phyloP scores from a whole-genome alignment of 352 stramenopile genomes.

The Phytophthora quininea region DNA sequence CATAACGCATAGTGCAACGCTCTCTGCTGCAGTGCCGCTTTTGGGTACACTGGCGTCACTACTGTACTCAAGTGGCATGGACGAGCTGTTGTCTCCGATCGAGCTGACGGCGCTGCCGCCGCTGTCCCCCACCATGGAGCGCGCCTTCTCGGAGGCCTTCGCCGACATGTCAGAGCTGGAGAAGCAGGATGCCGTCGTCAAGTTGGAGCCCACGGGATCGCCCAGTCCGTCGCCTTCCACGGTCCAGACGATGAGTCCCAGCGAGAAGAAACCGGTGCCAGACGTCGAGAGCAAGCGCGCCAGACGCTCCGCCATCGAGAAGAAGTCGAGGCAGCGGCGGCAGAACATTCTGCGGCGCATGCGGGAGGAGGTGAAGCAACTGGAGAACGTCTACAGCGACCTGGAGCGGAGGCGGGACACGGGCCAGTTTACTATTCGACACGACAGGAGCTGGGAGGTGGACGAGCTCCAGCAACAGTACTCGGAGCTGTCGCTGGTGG shows the following conservation, averaged over 20 bases:
- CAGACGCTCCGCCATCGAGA: slow-evolving; percentile 67
- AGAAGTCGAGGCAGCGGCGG: slow-evolving; percentile 52
- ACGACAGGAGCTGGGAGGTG: slow-evolving; percentile 9
- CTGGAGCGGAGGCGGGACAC: slow-evolving; percentile 27
- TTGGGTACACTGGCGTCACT: too few relatives aligned
- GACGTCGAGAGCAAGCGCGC: slow-evolving; percentile 36
- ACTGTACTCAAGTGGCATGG: not conserved
- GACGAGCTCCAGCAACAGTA: slow-evolving; percentile 34
- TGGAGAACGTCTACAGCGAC: slow-evolving; percentile 50
- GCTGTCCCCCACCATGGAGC: slow-evolving; percentile 40
- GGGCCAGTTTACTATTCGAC: not conserved
- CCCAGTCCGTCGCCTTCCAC: not conserved
- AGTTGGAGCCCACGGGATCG: slow-evolving; percentile 11
- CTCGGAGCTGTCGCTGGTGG: slow-evolving; percentile 45
- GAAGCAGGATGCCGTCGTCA: slow-evolving; percentile 20
- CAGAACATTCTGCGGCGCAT: slow-evolving; percentile 41
- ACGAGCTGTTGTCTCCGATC: slow-evolving; percentile 5
- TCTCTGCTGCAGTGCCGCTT: too few relatives aligned
- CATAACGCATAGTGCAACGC: too few relatives aligned
- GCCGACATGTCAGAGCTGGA: slow-evolving; percentile 38
- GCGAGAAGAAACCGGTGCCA: slow-evolving; percentile 4
- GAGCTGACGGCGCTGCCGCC: slow-evolving; percentile 35
- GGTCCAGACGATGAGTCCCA: slow-evolving; percentile 30
- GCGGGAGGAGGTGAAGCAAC: slow-evolving; percentile 53
- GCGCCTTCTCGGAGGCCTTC: slow-evolving; percentile 37